These are phyloP conservation scores for Helicostylum pulchrum DNA, from an alignment of 192 early-diverging fungal genomes.

Conservation along the genomic window DNA sequence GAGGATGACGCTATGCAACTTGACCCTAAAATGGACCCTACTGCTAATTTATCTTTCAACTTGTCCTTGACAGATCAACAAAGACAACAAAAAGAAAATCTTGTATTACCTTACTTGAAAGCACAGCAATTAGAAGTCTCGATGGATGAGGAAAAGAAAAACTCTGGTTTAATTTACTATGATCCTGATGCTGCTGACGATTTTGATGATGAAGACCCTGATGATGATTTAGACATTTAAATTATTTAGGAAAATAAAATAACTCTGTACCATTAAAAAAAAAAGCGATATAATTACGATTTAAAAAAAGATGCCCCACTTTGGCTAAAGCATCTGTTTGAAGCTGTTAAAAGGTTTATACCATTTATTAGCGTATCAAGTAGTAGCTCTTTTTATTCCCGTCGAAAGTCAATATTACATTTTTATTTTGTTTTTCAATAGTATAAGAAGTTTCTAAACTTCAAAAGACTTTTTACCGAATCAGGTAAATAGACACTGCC, in stretches of 20 bases:
- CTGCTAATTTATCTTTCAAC: slow-evolving; percentile 84
- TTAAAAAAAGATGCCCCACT: too few relatives aligned
- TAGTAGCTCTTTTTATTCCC: too few relatives aligned
- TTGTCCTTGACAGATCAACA: slow-evolving; percentile 82
- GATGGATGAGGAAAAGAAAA: not conserved
- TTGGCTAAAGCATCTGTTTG: too few relatives aligned
- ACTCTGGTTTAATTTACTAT: slow-evolving; percentile 68
- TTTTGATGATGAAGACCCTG: slow-evolving; percentile 89
- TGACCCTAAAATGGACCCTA: slow-evolving; percentile 49
- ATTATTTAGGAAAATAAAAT: not conserved
- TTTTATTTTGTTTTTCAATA: too few relatives aligned
- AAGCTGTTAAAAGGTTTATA: too few relatives aligned
- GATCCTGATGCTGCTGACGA: slow-evolving; percentile 85
- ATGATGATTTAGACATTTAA: slow-evolving; percentile 87
- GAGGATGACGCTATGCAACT: slow-evolving; percentile 1
- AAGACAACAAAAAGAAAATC: slow-evolving; percentile 62
- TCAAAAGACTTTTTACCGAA: too few relatives aligned
- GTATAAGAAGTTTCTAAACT: too few relatives aligned
- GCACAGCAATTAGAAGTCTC: slow-evolving; percentile 44
- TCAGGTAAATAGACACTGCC: too few relatives aligned
- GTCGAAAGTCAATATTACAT: too few relatives aligned
- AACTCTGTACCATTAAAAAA: too few relatives aligned
- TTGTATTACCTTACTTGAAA: slow-evolving; percentile 80
- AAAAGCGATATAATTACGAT: too few relatives aligned
- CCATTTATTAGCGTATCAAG: too few relatives aligned